Conservation (phyloP, 768 basidiomycete species). For the Phallus indusiatus region DNA sequence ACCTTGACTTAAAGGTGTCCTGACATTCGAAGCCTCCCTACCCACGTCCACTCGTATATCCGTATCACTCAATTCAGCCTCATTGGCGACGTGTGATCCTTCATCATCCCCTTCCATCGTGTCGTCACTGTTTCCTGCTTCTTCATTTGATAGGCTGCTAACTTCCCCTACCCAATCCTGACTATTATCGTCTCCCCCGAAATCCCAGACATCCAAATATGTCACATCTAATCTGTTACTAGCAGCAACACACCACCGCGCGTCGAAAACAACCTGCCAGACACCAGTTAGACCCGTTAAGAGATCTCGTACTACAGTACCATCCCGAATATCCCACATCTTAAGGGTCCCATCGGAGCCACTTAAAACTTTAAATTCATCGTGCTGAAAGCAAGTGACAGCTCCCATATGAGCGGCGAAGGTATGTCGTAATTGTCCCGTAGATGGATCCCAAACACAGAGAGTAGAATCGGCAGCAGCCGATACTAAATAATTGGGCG, state of each 20-base stretch:
- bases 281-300: slow-evolving; percentile 88
- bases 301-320: slow-evolving; percentile 77
- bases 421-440: slow-evolving; percentile 69
- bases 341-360: slow-evolving; percentile 95
- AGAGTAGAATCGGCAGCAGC: slow-evolving; percentile 95
- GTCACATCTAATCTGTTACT: slow-evolving; percentile 73
- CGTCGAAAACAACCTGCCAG: slow-evolving; percentile 96
- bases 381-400: slow-evolving; percentile 99
- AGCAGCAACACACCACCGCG: slow-evolving; percentile 90
- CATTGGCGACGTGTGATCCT: slow-evolving; percentile 57
- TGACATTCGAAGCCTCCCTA: slow-evolving; percentile 10
- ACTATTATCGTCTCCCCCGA: slow-evolving; percentile 54
- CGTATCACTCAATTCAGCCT: slow-evolving; percentile 18
- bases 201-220: slow-evolving; percentile 86
- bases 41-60: slow-evolving; percentile 22
- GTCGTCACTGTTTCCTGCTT: slow-evolving; percentile 47
- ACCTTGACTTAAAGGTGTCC: neutral
- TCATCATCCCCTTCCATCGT: slow-evolving; percentile 45
- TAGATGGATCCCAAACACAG: slow-evolving; percentile 87
- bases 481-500: slow-evolving; percentile 84
- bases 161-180: slow-evolving; percentile 82
- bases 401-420: slow-evolving; percentile 90
- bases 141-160: slow-evolving; percentile 65
- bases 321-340: slow-evolving; percentile 94
- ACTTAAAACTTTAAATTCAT: slow-evolving; percentile 93